Evolutionary conservation across 257 asterid genomes (phyloP), one percentile per base, ranked within the genome.

Genomic region (Cruciata laevipes): DNA sequence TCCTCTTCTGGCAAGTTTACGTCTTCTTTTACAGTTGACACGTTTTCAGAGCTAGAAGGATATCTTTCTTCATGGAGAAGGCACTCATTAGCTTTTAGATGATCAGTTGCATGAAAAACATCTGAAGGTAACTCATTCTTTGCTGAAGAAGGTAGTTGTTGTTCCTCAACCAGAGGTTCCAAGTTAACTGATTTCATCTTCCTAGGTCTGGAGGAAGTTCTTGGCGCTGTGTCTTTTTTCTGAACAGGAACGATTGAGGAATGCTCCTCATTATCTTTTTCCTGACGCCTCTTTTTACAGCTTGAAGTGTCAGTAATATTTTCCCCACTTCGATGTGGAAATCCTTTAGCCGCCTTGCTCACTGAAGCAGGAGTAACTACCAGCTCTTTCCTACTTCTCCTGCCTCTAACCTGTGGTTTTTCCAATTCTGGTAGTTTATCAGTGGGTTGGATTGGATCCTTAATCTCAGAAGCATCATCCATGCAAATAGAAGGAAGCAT

Each of bases 381-480:
- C 68, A 72, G 78, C 51, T 32, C 72, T 60, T 67, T 84, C 76
- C 82, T 80, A 77, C 82, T 86, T 78, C 95, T 85, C 87, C 87
- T 90, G 60, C 90, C 80, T 38, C 83, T 79, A 69, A 69, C 76
- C 42, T 53, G 74, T 74, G 86, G 57, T 70, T 71, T 86, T 73
- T 33, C 76, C 73, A 66, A 65, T 76, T 56, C 35, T 17, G 79
- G 63, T 69, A 69, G 75, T 72, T 73, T 53, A 77, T 82, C 81
- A 27, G 66, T 72, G 57, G 37, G 16, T 72, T 77, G 81, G 72
- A 69, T 61, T 51, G 70, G 81, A 70, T 71, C 24, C 61, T 67
- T 67, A 37, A 79, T 64, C 74, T 73, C 80, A 61, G 74, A 61
- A 75, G 78, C 81, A 75, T 65, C 81, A 75, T 65, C 83, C 53